These are phyloP conservation scores for Calonectria naviculata DNA, from an alignment of 2,329 filamentous ascomycete genomes.

Conservation along the genomic window DNA sequence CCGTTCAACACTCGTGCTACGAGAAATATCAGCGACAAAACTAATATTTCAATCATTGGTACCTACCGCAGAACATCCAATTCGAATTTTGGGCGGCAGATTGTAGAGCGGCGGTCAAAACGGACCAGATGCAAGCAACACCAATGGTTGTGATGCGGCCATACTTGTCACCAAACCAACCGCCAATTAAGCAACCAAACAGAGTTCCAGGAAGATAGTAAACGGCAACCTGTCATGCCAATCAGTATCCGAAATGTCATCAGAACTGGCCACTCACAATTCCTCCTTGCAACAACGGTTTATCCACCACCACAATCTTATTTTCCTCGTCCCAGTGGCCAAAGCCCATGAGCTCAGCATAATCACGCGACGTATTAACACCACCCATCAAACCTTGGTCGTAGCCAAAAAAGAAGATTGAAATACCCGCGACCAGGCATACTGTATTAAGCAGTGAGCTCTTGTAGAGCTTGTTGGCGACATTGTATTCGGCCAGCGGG, in stretches of 20 bases:
- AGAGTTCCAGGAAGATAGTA: conserved; percentile 37
- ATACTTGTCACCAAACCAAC: conserved; percentile 45
- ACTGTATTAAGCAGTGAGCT: background rate
- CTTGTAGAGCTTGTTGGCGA: background rate
- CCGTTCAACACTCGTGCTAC: conserved; percentile 23
- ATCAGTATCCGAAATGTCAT: no score
- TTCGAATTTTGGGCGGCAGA: conserved; percentile 48
- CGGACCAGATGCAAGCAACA: background rate
- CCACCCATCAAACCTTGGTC: conserved; percentile 37
- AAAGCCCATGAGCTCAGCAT: conserved; percentile 37
- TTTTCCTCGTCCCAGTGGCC: conserved; percentile 30
- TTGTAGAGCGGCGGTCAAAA: conserved; percentile 57
- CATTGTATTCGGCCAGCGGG: background rate
- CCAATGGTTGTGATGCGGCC: conserved; percentile 53
- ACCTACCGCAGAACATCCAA: conserved; percentile 42
- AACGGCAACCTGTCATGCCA: conserved; percentile 18
- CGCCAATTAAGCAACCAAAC: conserved; percentile 31
- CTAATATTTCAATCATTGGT: no score
- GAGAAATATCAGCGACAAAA: no score
- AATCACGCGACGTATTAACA: conserved; percentile 29
- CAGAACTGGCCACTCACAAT: conserved; percentile 18
- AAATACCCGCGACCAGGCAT: background rate
- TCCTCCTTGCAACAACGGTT: conserved; percentile 34
- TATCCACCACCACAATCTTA: conserved; percentile 30
- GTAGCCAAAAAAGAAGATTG: background rate